phyloP scores from a whole-genome alignment of 2,329 filamentous ascomycete species.

The Nemania serpens region DNA sequence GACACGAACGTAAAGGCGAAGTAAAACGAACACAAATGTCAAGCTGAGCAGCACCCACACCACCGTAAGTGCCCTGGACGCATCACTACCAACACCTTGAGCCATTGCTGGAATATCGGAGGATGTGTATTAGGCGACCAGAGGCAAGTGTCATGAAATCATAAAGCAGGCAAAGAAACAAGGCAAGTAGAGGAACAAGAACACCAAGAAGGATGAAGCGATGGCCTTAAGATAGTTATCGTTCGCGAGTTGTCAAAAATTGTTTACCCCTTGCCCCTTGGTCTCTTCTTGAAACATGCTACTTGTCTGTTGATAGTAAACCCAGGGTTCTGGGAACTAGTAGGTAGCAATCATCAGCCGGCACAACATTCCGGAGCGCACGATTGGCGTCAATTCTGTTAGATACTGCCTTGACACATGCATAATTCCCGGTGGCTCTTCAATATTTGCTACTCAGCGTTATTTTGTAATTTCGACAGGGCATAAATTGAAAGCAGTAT shows the following conservation, averaged over 20 bases:
- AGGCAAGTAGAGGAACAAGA: not conserved
- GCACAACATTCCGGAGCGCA: not conserved
- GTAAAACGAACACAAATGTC: conserved; percentile 16
- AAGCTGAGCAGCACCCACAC: conserved; percentile 15
- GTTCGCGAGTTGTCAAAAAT: not conserved
- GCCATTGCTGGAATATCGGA: conserved; percentile 4
- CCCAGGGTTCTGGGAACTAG: not conserved
- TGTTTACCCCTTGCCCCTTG: not conserved
- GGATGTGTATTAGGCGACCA: not conserved
- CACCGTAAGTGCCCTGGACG: not conserved
- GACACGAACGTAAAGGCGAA: conserved; percentile 21
- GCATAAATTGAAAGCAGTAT: no score
- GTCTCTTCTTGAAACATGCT: not conserved
- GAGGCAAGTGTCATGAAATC: no score
- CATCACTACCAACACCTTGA: not conserved
- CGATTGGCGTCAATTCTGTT: no score
- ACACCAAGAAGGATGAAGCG: not conserved
- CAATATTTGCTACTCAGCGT: no score
- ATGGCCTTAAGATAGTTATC: not conserved
- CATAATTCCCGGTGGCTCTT: no score
- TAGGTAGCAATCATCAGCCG: not conserved
- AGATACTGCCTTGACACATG: no score
- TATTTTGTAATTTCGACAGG: no score
- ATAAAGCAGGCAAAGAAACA: not conserved
- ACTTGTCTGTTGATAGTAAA: not conserved